A percentile compares a stretch with the other conserved stretches of the same genome.
These are phyloP conservation scores for Metarhizium humberi DNA, from an alignment of 2,329 filamentous ascomycete species.

Conservation along the genomic window DNA sequence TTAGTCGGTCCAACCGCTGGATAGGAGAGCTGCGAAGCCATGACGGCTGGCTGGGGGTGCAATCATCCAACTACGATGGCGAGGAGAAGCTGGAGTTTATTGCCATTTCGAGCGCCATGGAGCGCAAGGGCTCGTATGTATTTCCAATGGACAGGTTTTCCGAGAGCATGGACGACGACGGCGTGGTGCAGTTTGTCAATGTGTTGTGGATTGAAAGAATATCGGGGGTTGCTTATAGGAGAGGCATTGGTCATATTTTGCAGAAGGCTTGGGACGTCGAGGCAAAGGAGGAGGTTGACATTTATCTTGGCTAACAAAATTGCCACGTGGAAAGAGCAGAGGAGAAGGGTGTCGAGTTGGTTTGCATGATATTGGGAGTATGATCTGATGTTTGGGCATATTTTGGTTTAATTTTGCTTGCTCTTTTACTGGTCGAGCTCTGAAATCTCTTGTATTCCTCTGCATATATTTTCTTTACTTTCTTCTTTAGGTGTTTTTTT, in stretches of 20 bases:
- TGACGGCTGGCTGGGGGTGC: constrained; percentile 34
- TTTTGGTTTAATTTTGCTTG: not conserved
- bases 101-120: constrained; percentile 30
- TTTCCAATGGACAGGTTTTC: constrained; percentile 30
- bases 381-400: not conserved
- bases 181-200: constrained; percentile 35
- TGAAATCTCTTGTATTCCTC: not conserved
- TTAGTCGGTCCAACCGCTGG: constrained; percentile 25
- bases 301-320: constrained; percentile 28
- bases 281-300: constrained; percentile 28
- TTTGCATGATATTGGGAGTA: no score
- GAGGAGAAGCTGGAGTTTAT: constrained; percentile 35
- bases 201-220: constrained; percentile 38
- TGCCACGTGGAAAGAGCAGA: not conserved
- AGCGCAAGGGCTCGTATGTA: constrained; percentile 31
- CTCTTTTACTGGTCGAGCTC: not conserved
- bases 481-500: no score
- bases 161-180: constrained; percentile 31
- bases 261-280: constrained; percentile 30
- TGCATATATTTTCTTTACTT: not conserved
- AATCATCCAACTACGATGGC: constrained; percentile 36
- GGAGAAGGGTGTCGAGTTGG: no score
- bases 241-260: constrained; percentile 33
- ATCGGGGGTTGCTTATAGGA: constrained; percentile 29
- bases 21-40: constrained; percentile 34